phyloP scores from a whole-genome alignment of 2,329 filamentous ascomycete genomes.

The Pseudogymnoascus sp. region DNA sequence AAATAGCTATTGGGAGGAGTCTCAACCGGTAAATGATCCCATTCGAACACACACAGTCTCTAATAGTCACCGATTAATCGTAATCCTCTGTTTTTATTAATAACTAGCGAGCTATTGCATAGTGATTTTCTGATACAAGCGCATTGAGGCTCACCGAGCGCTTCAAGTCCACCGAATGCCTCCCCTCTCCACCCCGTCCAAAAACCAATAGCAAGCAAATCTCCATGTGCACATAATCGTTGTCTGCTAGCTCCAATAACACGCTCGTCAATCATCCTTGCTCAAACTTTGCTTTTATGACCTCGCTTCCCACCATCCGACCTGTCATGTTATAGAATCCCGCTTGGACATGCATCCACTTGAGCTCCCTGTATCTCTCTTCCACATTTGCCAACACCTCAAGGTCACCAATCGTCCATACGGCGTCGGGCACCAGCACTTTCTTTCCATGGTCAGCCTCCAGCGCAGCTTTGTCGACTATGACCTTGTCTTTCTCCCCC shows the following conservation, averaged over 20 bases:
- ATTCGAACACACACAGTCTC: not conserved
- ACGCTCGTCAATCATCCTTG: conserved; percentile 15
- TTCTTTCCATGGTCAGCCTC: not conserved
- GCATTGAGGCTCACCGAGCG: not conserved
- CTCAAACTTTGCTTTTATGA: conserved; percentile 28
- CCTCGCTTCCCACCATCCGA: conserved; percentile 23
- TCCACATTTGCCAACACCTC: conserved; percentile 23
- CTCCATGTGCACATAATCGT: not conserved
- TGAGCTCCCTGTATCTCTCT: conserved; percentile 20
- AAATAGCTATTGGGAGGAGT: not conserved
- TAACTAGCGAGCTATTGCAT: not conserved
- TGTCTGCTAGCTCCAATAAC: not conserved
- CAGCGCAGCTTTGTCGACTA: not conserved
- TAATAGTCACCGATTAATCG: not conserved
- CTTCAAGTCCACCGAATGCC: not conserved
- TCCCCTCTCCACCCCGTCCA: not conserved
- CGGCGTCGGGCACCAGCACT: conserved; percentile 18
- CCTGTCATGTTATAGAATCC: conserved; percentile 29
- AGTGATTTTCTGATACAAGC: not conserved
- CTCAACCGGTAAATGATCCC: not conserved
- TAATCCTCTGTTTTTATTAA: not conserved
- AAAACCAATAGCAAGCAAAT: not conserved
- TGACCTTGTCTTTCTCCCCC: conserved; percentile 2
- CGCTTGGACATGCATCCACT: conserved; percentile 28
- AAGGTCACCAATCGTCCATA: conserved; percentile 26